Conservation (phyloP, 345 rosid species). For the Firmiana major region DNA sequence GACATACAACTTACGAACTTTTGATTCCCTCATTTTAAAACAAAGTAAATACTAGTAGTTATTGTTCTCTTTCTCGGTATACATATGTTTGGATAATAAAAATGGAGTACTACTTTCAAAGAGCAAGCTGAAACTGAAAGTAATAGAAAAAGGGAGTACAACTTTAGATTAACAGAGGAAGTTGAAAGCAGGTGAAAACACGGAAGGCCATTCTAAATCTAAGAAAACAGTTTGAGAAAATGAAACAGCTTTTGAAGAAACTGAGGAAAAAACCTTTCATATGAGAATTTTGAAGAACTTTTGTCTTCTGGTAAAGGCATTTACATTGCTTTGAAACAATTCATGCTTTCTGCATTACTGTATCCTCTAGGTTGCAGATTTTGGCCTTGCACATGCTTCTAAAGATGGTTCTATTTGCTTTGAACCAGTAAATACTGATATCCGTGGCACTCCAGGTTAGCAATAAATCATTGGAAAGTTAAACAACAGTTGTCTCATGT, state of each 20-base stretch:
- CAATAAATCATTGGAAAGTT: slow-evolving; percentile 1
- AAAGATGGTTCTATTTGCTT: slow-evolving; percentile 85
- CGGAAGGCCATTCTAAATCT: neutral
- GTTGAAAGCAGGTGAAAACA: neutral
- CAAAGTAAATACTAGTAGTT: neutral
- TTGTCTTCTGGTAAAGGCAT: neutral
- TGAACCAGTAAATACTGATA: slow-evolving; percentile 74
- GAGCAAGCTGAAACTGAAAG: neutral
- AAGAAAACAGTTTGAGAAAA: neutral
- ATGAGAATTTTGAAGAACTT: neutral
- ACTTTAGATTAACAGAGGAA: neutral
- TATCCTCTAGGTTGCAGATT: slow-evolving; percentile 79
- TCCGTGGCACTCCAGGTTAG: slow-evolving; percentile 94
- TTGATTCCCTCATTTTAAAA: neutral
- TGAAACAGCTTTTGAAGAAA: neutral
- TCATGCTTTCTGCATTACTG: slow-evolving; percentile 6
- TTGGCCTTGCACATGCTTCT: slow-evolving; percentile 89
- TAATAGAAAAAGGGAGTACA: too few species aligned
- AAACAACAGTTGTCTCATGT: neutral
- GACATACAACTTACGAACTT: neutral
- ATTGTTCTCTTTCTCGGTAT: neutral
- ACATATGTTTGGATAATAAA: neutral
- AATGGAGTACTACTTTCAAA: neutral
- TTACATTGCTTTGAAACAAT: neutral
- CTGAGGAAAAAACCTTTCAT: neutral